Evolutionary conservation across 805 yeast species (phyloP), one percentile per base, ranked within the genome.

Genomic region (Yamadazyma endophytica): DNA sequence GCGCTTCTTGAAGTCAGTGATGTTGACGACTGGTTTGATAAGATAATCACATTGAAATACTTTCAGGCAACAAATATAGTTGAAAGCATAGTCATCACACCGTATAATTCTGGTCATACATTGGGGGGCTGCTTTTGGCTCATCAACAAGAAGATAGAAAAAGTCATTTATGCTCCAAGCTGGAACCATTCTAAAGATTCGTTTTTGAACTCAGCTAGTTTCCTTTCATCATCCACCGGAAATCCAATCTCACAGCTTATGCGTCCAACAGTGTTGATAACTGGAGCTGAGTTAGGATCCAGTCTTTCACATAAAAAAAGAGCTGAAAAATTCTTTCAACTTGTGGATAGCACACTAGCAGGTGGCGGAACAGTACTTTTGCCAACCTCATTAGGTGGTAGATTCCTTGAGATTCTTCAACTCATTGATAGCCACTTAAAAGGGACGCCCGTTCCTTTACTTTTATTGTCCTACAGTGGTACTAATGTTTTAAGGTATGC

Each of bases 161-260:
- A 81, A 40, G 62, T 89, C n/a, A 64, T 90, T 2, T 86, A 87
- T 54, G 95, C 96, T 0, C 88, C 92, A 2, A 77, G 83, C 26
- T 92, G 97, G 97, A 90, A 89, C 54, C 97, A 92, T 52, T 80
- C 97, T 1, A 79, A 78, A 42, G 97, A 90, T 50, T 73, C 85
- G 0, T 88, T 88, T 44, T 59, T 92, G 31, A 82, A 81, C 35
- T 47, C 53, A 34, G 61, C 61, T 15, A 46, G 54, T 22, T 54
- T 56, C 33, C 44, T 55, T n/a, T 46, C 55, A 4, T 25, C 52
- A 8, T 31, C 54, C 3, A 64, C 68, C 17, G 87, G 88, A 8
- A 75, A 67, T 24, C 78, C 87, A 1, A 59, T 77, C n/a, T 68
- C 84, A 1, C 71, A 74, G 24, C 62, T 89, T 17, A 47, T 74